Evolutionary conservation across 768 basidiomycete genomes (phyloP), one percentile per base, ranked within the genome.

Genomic region (Xerocomus spinulosus): DNA sequence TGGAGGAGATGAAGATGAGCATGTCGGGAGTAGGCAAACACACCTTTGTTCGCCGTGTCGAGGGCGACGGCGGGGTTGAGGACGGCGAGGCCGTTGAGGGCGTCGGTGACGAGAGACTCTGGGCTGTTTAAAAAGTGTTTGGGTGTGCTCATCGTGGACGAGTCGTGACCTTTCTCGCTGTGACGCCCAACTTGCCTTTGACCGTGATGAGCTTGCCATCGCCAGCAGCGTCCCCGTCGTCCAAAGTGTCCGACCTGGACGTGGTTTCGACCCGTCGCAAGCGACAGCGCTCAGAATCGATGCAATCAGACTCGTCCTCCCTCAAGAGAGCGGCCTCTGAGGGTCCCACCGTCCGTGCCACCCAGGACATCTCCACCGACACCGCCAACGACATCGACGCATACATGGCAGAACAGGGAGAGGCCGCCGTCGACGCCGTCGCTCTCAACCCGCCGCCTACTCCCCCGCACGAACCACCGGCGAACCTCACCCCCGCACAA

Each of bases 101-200:
- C 84, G 60, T 94, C 87, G 43, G 83, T 63, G 20, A 92, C 92
- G 33, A 94, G 77, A 2, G 80, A 72, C 29, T 78, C 68, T 2
- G 91, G 75, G 4, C 75, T 62, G 67, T 93, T 92, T 51, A 88
- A 54, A 53, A 96, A 80, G 71, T 96, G 93, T 59, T 95, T 93
- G 12, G 41, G 10, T 10, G 26, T 6, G 20, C 26, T 20, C 43
- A 29, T 34, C 17, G 26, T 29, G 37, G 37, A 21, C 30, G 26
- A 28, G 6, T 28, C 8, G 44, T 46, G 38, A 34, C 46, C 15
- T 26, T 34, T 34, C 20, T 5, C 21, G 9, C 21, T 14, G 30
- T 34, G 34, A 33, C 18, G 9, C 12, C 20, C 25, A 28, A n/a
- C 38, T 54, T 39, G 26, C 20, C 42, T 52, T 49, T 49, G 12